Evolutionary conservation across 1,284 basidiomycete species (phyloP), one percentile per base, ranked within the genome.

Genomic region (Omphalotus olearius): DNA sequence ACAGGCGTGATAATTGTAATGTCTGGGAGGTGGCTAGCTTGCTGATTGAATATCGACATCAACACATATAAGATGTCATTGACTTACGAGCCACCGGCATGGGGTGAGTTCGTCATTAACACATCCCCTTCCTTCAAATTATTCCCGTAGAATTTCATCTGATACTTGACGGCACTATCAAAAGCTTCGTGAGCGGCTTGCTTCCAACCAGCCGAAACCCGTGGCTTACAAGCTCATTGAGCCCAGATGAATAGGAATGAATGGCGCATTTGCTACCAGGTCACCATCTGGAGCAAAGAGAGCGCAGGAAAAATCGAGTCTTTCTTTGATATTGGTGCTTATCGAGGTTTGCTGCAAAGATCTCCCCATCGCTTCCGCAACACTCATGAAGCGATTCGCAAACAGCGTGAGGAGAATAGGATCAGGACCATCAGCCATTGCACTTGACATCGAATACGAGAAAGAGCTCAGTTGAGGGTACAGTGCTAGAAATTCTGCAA

Each of bases 1-100:
- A 94, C 92, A 18, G 93, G 93, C 0, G 90, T 92, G 66, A 95
- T 95, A 61, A 93, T 79, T 1, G 92, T 93, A 51, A 94, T 93
- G 65, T 94, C 91, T 1, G 90, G 90, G 52, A 91, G 75, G 64
- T 91, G 90, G 3, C 54, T 56, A 26, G 36, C 39, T 43, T 3
- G 33, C 18, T 36, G 16, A 48, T 50, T 37, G 47, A 28, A 50
- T 14, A 20, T 30, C 42, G 40, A 35, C 14, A 30, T 42, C 23
- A 28, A 44, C 13, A 44, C 20, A 28, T 7, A 7, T 25, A 16
- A 14, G 10, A 46, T 23, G 30, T 17, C n/a, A n/a, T 28, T 9
- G 25, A 79, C 85, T 62, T 66, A 88, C 84, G 87, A 88, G 65
- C 91, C 92, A 51, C 92, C 93, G 6, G 92, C 91, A 53, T 85